These are phyloP conservation scores for Camellia granthamiana DNA, from an alignment of 148 eudicot species.

Conservation along the genomic window DNA sequence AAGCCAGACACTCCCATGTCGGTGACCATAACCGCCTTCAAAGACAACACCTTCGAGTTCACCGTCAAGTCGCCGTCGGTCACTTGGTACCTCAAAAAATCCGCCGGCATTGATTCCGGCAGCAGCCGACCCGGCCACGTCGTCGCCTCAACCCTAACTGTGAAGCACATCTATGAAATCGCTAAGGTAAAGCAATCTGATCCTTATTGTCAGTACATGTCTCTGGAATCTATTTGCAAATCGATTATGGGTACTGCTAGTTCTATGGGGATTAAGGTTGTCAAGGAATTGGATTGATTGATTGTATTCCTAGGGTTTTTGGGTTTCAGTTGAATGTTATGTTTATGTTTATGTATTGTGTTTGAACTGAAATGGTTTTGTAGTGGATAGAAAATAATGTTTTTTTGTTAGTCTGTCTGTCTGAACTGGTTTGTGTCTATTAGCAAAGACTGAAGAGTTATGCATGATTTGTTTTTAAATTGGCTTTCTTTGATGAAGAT, in stretches of 20 bases:
- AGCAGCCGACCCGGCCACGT: constrained; percentile 72
- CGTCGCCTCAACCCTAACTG: constrained; percentile 44
- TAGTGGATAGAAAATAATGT: not conserved
- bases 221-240: constrained; percentile 66
- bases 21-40: constrained; percentile 71
- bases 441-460: not conserved
- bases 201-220: constrained; percentile 56
- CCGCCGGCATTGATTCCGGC: constrained; percentile 73
- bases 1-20: constrained; percentile 85
- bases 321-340: not conserved
- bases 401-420: not conserved
- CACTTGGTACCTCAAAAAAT: constrained; percentile 78
- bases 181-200: constrained; percentile 79
- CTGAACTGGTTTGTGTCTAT: not conserved
- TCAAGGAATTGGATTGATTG: constrained; percentile 58
- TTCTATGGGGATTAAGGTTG: constrained; percentile 73
- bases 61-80: constrained; percentile 70
- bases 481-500: not conserved
- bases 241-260: constrained; percentile 84
- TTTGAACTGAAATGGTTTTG: not conserved
- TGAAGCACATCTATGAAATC: constrained; percentile 83
- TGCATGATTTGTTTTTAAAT: not conserved
- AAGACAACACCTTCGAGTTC: constrained; percentile 82
- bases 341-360: not conserved
- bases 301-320: not conserved